These are phyloP conservation scores for Boletus semigastroideus DNA, from an alignment of 1,284 basidiomycete genomes.

Conservation along the genomic window DNA sequence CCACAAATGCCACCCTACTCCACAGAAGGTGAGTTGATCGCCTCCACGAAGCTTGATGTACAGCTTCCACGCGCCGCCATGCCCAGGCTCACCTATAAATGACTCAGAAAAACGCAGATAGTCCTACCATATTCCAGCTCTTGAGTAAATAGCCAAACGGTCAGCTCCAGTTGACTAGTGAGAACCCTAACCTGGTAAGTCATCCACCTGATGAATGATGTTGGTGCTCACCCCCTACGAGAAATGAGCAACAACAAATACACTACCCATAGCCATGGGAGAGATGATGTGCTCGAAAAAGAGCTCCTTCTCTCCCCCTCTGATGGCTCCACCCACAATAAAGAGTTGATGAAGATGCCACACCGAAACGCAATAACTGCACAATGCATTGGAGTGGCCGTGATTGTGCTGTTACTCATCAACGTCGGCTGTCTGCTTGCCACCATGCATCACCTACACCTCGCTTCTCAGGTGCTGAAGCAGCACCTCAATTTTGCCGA, in stretches of 20 bases:
- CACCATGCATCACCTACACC: constrained; percentile 16
- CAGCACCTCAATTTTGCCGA: constrained; percentile 22
- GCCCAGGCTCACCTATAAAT: constrained; percentile 14
- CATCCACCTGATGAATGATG: not conserved
- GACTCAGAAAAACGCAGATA: not conserved
- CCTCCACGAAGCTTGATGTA: not conserved
- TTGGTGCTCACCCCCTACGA: constrained; percentile 6
- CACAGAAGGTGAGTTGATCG: constrained; percentile 1
- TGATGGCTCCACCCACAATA: constrained; percentile 1
- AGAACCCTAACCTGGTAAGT: constrained; percentile 2
- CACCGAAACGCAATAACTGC: not conserved
- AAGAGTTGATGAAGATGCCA: constrained; percentile 2
- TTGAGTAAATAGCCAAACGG: not conserved
- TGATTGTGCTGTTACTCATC: constrained; percentile 22
- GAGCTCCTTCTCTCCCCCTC: constrained; percentile 12
- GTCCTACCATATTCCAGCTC: not conserved
- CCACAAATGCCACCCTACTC: not conserved
- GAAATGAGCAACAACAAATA: constrained; percentile 21
- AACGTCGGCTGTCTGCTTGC: constrained; percentile 24
- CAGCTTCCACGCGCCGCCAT: not conserved
- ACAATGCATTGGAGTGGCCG: constrained; percentile 15
- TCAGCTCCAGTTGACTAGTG: not conserved
- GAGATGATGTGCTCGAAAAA: constrained; percentile 16
- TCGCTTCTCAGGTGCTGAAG: constrained; percentile 16
- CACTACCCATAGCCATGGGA: constrained; percentile 4